Percentiles rank a stretch among this genome's conserved stretches.
These are phyloP conservation scores for Aspergillus fischeri DNA, from an alignment of 2,329 filamentous ascomycete species.

Conservation along the genomic window DNA sequence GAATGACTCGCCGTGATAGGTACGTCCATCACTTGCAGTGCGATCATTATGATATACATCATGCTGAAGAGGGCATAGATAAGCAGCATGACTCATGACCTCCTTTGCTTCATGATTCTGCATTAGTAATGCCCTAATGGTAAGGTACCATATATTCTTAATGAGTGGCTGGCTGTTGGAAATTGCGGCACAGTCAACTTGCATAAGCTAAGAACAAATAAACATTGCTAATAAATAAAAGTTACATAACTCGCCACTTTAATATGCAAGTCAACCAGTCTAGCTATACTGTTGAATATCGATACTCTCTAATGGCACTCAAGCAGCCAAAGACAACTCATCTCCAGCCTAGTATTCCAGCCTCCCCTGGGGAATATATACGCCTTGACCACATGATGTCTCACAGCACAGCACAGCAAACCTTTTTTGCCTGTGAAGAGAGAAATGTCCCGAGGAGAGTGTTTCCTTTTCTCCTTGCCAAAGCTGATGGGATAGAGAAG, in stretches of 20 bases:
- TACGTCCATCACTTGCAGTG: background rate
- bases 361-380: background rate
- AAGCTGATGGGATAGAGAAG: background rate
- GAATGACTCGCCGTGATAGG: background rate
- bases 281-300: background rate
- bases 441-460: background rate
- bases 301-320: background rate
- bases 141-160: background rate
- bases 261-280: background rate
- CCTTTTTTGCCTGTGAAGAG: background rate
- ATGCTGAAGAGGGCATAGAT: background rate
- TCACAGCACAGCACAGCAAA: background rate
- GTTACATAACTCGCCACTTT: background rate
- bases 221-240: background rate
- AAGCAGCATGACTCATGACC: background rate
- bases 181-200: constrained; percentile 21
- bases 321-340: background rate
- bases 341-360: background rate
- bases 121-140: background rate
- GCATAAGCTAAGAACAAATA: constrained; percentile 12
- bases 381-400: background rate
- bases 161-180: background rate
- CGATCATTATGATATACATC: background rate
- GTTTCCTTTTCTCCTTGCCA: background rate
- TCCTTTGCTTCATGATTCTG: background rate